Base-by-base conservation (phyloP, 345 rosid genomes). In the Geranium rotundifolium region DNA sequence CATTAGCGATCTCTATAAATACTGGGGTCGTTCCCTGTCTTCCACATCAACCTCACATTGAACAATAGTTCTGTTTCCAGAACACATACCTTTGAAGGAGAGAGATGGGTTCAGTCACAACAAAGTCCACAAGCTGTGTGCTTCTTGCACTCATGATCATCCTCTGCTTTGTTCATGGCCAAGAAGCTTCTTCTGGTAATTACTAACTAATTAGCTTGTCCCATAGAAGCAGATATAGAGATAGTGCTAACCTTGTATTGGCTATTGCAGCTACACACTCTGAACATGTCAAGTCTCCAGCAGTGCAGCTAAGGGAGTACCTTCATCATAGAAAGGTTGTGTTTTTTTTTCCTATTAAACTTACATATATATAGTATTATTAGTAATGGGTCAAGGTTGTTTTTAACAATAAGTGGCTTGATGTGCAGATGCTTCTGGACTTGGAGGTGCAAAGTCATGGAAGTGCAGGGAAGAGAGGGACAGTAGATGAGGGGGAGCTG, bases 401-500 rank as follows among this genome's bases (percentile, higher is more conserved):
- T 41, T 9, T 41, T 41, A 41, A 12, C 50, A 41, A 41, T 41
- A 5, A 3, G 10, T 41, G 50, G 12, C 13, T 3, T 12, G 4
- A 1, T 12, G 9, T 41, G 50, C 50, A 41, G 50, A 12, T 41
- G 9, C 50, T 41, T 9, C 50, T 41, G 50, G 50, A 6, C 50
- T 31, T 31, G 60, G 60, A 7, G 8, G 16, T 54, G 63, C 8
- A 27, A 50, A 27, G 18, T 17, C 16, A 27, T 12, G 50, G 15
- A 19, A 61, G 60, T 4, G 66, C 39, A 8, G 13, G 60, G 56
- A 57, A 62, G 54, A n/a, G 63, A 10, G 56, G 46, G 68, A 60
- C 52, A 10, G 1, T 67, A 37, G 60, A 55, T 55, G 46, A 17
- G n/a, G 59, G 65, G 67, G 89, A 81, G 75, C 39, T 89, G 18